Percentiles rank a stretch among this genome's conserved stretches.
phyloP scores from a whole-genome alignment of 2,329 filamentous ascomycete genomes.

The Basipetospora sp. region DNA sequence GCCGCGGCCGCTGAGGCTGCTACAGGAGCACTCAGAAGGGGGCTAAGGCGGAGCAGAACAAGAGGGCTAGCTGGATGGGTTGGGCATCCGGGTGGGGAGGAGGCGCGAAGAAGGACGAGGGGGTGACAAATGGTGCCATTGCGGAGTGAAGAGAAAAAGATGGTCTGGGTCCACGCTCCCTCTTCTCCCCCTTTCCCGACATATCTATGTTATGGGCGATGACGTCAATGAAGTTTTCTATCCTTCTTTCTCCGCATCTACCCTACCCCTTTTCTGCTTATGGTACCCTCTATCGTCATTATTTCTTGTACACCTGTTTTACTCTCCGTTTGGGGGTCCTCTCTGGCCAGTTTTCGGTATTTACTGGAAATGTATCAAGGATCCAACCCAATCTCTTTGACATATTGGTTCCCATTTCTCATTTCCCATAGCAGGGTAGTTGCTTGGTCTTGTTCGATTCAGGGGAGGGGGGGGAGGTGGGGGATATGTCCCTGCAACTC shows the following conservation, averaged over 20 bases:
- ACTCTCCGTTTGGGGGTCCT: no score
- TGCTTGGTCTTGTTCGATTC: no score
- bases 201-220: conserved; percentile 2
- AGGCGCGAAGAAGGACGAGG: conserved; percentile 37
- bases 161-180: background rate
- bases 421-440: no score
- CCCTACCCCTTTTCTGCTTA: background rate
- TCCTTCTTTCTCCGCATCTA: conserved; percentile 2
- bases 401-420: no score
- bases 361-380: no score
- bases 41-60: conserved; percentile 29
- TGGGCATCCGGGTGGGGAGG: conserved; percentile 35
- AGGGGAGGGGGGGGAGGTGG: no score
- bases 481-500: no score
- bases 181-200: conserved; percentile 4
- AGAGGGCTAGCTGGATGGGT: conserved; percentile 51
- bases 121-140: conserved; percentile 1
- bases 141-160: background rate
- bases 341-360: no score
- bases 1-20: conserved; percentile 69
- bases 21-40: conserved; percentile 51
- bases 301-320: no score
- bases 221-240: conserved; percentile 5
- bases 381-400: no score
- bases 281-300: no score